Base-by-base conservation (phyloP, 2,329 filamentous ascomycete species). In the Dactylellina leptospora region DNA sequence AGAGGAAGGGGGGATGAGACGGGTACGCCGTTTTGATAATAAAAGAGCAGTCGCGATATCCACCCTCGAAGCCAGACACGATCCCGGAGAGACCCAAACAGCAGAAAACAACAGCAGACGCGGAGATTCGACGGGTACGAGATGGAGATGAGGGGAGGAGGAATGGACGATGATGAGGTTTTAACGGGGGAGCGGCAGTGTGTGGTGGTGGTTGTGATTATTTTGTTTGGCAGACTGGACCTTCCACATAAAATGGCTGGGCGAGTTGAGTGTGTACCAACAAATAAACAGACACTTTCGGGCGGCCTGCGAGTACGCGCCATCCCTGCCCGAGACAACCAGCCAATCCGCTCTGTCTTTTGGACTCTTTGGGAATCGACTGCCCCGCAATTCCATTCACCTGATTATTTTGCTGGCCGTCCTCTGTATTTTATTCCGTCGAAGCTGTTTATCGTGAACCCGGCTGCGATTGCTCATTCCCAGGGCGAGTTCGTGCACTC, bases 201-300 rank as follows among this genome's bases (percentile, higher is more conserved):
- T 5, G 18, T 11, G 11, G 36, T 40, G 18, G 8, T 5, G 5
- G 30, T 36, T 9, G 30, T 36, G 54, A 44, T 38, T 47, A 45
- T 59, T 70, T 56, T 55, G 42, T 55, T 61, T 70, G 64, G 51
- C 23, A 22, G 33, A 38, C 33, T 27, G 50, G 30, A 64, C 47
- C 47, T 63, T 55, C 50, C 60, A 23, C 33, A 27, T 42, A 23
- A 8, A 9, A 11, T 28, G n/a, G 36, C 30, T 48, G 11, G 27
- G 25, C 33, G 38, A 23, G 36, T 45, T 53, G 50, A 23, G 59
- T 63, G 62, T 68, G 51, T 66, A 66, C 63, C 54, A 71, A 58
- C 64, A 71, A 71, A 71, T 71, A 71, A 71, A 71, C 64, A 71
- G 64, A 51, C 59, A 50, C n/a, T 62, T 70, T 61, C 33, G 64